Evolutionary conservation across 2,329 filamentous ascomycete genomes (phyloP).

Genomic region (Xylariaceae sp.): DNA sequence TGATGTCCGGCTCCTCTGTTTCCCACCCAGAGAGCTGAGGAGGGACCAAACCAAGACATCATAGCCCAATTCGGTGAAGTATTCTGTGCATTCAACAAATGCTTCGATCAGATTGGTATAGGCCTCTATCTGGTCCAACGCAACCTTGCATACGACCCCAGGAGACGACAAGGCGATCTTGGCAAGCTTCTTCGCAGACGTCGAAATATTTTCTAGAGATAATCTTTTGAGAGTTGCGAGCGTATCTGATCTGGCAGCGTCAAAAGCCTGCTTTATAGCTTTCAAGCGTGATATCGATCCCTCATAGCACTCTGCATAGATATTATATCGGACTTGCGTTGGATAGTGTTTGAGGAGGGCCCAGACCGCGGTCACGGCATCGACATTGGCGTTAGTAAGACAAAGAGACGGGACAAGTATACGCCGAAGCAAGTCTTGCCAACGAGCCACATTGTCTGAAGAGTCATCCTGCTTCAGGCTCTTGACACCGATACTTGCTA

Average conservation of each 20-base stretch:
- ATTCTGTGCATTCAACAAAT: conserved; percentile 89
- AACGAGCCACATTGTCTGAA: conserved; percentile 66
- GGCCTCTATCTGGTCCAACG: conserved; percentile 84
- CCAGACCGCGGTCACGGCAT: conserved; percentile 81
- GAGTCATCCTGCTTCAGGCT: conserved; percentile 69
- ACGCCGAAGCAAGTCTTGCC: conserved; percentile 79
- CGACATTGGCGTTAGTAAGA: conserved; percentile 77
- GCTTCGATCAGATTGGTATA: conserved; percentile 94
- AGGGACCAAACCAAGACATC: conserved; percentile 92
- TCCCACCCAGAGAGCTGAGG: conserved; percentile 65
- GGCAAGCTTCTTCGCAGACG: conserved; percentile 82
- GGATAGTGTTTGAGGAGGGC: conserved; percentile 76
- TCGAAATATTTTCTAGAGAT: conserved; percentile 77
- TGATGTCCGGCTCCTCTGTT: conserved; percentile 59
- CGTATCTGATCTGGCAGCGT: conserved; percentile 71
- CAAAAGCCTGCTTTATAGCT: conserved; percentile 74
- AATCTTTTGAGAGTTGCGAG: conserved; percentile 83
- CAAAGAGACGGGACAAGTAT: conserved; percentile 86
- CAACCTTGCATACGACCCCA: conserved; percentile 84
- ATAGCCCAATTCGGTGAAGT: conserved; percentile 88
- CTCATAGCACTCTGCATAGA: conserved; percentile 91
- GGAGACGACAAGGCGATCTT: conserved; percentile 91
- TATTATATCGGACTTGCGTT: conserved; percentile 70
- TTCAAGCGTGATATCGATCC: conserved; percentile 72
- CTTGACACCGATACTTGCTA: conserved; percentile 78